These are phyloP conservation scores for Selaginella moellendorffii DNA, from an alignment of 75 land plant genomes.

Conservation along the genomic window DNA sequence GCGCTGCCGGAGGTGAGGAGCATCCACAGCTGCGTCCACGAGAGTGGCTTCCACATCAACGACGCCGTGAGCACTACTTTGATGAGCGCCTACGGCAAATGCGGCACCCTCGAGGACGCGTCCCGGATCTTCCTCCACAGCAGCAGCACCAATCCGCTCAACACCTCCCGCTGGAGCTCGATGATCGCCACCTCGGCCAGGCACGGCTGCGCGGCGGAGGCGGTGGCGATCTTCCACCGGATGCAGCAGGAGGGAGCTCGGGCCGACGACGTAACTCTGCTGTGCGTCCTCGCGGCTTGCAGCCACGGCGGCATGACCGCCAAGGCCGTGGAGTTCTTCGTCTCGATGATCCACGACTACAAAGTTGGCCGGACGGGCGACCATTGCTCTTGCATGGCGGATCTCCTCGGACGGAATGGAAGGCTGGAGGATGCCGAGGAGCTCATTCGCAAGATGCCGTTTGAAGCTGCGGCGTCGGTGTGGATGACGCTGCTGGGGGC, in stretches of 20 bases:
- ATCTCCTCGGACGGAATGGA: slow-evolving; percentile 48
- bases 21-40: background rate
- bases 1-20: background rate
- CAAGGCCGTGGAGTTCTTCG: background rate
- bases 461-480: slow-evolving; percentile 33
- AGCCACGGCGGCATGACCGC: background rate
- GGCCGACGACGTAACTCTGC: background rate
- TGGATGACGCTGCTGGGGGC: slow-evolving; percentile 56
- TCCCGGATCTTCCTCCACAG: background rate
- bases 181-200: background rate
- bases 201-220: background rate
- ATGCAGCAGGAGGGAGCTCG: background rate
- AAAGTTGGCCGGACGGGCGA: slow-evolving; percentile 11
- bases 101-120: background rate
- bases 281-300: background rate
- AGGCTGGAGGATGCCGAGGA: slow-evolving; percentile 36
- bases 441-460: slow-evolving; percentile 16
- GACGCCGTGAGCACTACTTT: background rate
- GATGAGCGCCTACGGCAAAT: background rate
- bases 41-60: background rate
- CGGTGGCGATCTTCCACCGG: background rate
- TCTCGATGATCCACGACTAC: background rate
- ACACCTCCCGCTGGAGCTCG: background rate
- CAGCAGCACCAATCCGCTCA: background rate
- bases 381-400: slow-evolving; percentile 53